Evolutionary conservation across 2,329 filamentous ascomycete genomes (phyloP).

Genomic region (Ophiostoma sp.): DNA sequence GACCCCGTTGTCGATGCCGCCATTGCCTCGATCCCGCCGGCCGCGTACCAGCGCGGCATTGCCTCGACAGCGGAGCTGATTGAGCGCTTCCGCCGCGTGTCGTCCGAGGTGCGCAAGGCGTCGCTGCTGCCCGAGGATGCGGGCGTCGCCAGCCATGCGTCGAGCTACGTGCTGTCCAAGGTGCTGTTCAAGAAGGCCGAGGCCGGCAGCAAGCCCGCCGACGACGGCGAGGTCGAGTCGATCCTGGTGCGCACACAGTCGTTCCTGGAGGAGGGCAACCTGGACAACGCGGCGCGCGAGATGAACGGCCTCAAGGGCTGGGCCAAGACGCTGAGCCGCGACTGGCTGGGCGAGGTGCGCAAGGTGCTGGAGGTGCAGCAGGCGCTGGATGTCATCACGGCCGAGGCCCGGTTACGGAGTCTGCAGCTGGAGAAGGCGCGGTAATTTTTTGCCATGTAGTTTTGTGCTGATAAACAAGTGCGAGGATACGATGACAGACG

Average conservation of each 20-base stretch:
- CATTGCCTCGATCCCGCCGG: constrained; percentile 92
- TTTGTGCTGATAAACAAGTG: not conserved
- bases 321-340: constrained; percentile 89
- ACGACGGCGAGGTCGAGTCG: constrained; percentile 72
- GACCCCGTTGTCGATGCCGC: constrained; percentile 86
- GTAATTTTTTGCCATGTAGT: constrained; percentile 5
- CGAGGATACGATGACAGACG: not conserved
- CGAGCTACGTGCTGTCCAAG: constrained; percentile 84
- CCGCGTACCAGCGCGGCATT: constrained; percentile 87
- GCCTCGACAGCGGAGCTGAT: constrained; percentile 79
- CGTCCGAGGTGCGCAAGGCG: constrained; percentile 88
- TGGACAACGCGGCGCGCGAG: constrained; percentile 87
- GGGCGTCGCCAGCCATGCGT: constrained; percentile 89
- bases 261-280: constrained; percentile 82
- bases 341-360: constrained; percentile 88
- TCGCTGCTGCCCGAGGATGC: constrained; percentile 87
- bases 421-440: constrained; percentile 66
- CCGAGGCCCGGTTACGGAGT: constrained; percentile 84
- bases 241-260: constrained; percentile 85
- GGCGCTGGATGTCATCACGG: constrained; percentile 90
- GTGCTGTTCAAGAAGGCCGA: constrained; percentile 91
- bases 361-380: constrained; percentile 93
- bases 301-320: constrained; percentile 91
- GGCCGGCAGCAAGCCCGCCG: constrained; percentile 62
- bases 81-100: constrained; percentile 91